Percentiles rank a stretch among this genome's conserved stretches.
phyloP scores from a whole-genome alignment of 2,329 filamentous ascomycete species.

The Diaporthe capsici region DNA sequence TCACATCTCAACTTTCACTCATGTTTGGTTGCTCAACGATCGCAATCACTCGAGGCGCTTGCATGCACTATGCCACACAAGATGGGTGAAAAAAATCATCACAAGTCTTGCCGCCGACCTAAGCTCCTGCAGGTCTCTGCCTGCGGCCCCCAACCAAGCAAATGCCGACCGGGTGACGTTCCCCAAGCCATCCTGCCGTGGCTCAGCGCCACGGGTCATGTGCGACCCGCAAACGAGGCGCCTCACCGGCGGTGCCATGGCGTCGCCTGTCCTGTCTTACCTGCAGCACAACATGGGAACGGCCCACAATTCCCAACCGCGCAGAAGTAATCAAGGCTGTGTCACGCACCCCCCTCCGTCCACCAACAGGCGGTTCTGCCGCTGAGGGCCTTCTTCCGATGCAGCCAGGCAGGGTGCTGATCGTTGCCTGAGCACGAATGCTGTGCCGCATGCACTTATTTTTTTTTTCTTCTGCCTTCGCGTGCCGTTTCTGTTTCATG shows the following conservation, averaged over 20 bases:
- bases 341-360: neutral
- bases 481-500: slow-evolving; percentile 12
- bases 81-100: neutral
- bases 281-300: neutral
- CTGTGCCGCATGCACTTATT: neutral
- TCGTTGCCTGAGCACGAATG: neutral
- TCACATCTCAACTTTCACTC: neutral
- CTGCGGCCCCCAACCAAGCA: slow-evolving; percentile 20
- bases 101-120: slow-evolving; percentile 8
- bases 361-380: neutral
- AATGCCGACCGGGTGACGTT: slow-evolving; percentile 18
- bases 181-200: slow-evolving; percentile 15
- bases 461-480: neutral
- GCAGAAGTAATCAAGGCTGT: slow-evolving; percentile 6
- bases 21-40: neutral
- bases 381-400: neutral
- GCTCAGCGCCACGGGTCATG: slow-evolving; percentile 10
- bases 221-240: slow-evolving; percentile 1
- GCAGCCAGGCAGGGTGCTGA: slow-evolving; percentile 6
- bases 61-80: neutral
- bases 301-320: neutral
- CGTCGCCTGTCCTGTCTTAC: slow-evolving; percentile 11
- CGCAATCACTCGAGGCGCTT: neutral
- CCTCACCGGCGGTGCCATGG: slow-evolving; percentile 20
- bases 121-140: slow-evolving; percentile 16